Conservation (phyloP, 1,284 basidiomycete genomes). For the Boletus holoroseus region DNA sequence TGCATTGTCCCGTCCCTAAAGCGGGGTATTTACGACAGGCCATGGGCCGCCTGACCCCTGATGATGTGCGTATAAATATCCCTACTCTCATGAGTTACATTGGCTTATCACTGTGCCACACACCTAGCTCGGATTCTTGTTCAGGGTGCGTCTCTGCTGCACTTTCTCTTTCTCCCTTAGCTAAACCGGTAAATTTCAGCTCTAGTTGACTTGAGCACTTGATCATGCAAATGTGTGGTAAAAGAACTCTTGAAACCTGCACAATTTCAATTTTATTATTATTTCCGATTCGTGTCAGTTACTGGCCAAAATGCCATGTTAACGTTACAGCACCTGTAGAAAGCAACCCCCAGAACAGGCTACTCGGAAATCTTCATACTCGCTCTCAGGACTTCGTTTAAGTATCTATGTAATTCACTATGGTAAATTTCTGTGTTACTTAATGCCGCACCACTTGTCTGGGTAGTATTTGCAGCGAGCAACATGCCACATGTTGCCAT, state of each 20-base stretch:
- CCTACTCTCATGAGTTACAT: not conserved
- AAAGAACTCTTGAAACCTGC: not conserved
- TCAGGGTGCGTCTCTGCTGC: conserved; percentile 47
- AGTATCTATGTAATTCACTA: not conserved
- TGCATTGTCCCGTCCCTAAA: conserved; percentile 19
- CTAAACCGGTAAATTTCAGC: conserved; percentile 13
- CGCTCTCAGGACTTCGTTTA: not conserved
- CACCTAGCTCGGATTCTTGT: conserved; percentile 65
- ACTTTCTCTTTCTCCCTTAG: not conserved
- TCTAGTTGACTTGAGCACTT: conserved; percentile 10
- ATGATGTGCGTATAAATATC: conserved; percentile 60
- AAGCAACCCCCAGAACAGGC: too few relatives aligned
- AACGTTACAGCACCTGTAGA: too few relatives aligned
- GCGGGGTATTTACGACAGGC: conserved; percentile 46
- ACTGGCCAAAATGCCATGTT: too few relatives aligned
- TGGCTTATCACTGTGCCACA: conserved; percentile 7
- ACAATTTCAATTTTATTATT: too few relatives aligned
- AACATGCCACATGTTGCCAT: not conserved
- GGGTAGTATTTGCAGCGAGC: not conserved
- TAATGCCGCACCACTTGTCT: not conserved
- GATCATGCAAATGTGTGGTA: not conserved
- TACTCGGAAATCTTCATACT: not conserved
- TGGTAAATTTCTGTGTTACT: not conserved
- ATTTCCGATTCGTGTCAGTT: too few relatives aligned
- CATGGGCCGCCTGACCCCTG: conserved; percentile 85